Evolutionary conservation across 2,329 filamentous ascomycete species (phyloP), one percentile per base, ranked within the genome.

Genomic region (Colletotrichum kahawae): DNA sequence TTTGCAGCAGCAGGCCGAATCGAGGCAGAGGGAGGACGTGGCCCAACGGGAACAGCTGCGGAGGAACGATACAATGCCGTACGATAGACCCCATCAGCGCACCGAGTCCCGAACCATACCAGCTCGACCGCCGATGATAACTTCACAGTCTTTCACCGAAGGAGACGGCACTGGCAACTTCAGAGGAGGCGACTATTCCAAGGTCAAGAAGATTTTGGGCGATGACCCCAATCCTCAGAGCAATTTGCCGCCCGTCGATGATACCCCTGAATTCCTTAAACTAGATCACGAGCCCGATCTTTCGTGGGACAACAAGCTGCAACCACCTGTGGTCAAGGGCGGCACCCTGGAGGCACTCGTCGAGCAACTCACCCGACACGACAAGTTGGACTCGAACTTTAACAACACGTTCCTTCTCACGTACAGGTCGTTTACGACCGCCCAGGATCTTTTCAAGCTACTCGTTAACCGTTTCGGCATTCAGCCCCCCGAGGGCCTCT

Each of bases 341-440:
- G 97, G 97, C 62, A 98, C 96, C 1, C 86, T 99, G 24, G 90
- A 95, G 34, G 97, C 95, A 6, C 88, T 99, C 72, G 97, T 98
- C 7, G 97, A 98, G 84, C 96, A 98, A 81, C 90, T 99, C 59
- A 99, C 97, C 18, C 92, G 97, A 64, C 97, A 99, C 82, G 97
- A 99, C 85, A 97, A 97, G 81, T 90, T 98, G 16, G 97, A 98
- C 82, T 95, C 96, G 4, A 96, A 91, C 77, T 98, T 98, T 86
- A 98, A 98, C 87, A 97, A 96, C 80, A 99, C 97, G 1, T 99
- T 99, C 88, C 92, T 99, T 18, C 91, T 99, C 48, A 99, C 97
- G 1, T 99, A 99, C 83, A 92, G 95, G 77, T 99, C 97, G 0
- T 99, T 99, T 81, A 98, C 97, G 0, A 92, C 93, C 4, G 97